These are phyloP conservation scores for Trypanosoma vivax DNA, from an alignment of 208 protist species.

Conservation along the genomic window DNA sequence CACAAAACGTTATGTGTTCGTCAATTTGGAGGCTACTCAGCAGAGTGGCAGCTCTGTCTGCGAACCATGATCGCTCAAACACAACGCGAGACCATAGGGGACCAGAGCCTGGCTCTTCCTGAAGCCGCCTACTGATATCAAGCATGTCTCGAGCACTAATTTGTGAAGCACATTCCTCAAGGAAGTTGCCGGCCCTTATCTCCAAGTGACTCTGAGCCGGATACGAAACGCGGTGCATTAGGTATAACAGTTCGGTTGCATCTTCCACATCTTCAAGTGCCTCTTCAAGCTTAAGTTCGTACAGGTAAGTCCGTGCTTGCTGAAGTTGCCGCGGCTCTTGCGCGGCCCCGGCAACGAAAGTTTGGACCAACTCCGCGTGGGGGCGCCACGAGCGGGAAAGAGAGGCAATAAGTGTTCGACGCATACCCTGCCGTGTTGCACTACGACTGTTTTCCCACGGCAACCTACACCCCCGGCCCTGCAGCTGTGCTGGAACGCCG, in stretches of 20 bases:
- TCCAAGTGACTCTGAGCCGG: constrained; percentile 23
- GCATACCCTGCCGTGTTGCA: background rate
- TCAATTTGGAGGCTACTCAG: constrained; percentile 9
- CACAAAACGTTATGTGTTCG: constrained; percentile 12
- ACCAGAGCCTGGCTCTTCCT: constrained; percentile 10
- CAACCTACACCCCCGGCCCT: background rate
- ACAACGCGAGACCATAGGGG: constrained; percentile 20
- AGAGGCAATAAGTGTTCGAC: background rate
- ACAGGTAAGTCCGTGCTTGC: constrained; percentile 29
- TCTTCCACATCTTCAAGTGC: constrained; percentile 28
- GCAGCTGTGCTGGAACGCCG: too few species aligned
- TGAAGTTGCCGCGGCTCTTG: constrained; percentile 21
- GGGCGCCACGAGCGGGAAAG: constrained; percentile 40
- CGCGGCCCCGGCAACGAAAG: constrained; percentile 33
- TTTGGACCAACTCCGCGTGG: constrained; percentile 59
- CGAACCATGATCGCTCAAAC: constrained; percentile 15
- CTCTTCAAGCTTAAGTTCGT: constrained; percentile 23
- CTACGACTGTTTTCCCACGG: too few species aligned
- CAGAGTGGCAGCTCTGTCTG: background rate
- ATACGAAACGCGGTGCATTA: constrained; percentile 33
- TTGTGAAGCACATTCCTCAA: constrained; percentile 1
- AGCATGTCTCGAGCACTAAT: constrained; percentile 10
- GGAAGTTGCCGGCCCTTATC: constrained; percentile 11
- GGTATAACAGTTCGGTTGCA: constrained; percentile 23
- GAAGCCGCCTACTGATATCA: constrained; percentile 11